These are phyloP conservation scores for Chaetoceros tenuissimus DNA, from an alignment of 108 stramenopile genomes.

Conservation along the genomic window DNA sequence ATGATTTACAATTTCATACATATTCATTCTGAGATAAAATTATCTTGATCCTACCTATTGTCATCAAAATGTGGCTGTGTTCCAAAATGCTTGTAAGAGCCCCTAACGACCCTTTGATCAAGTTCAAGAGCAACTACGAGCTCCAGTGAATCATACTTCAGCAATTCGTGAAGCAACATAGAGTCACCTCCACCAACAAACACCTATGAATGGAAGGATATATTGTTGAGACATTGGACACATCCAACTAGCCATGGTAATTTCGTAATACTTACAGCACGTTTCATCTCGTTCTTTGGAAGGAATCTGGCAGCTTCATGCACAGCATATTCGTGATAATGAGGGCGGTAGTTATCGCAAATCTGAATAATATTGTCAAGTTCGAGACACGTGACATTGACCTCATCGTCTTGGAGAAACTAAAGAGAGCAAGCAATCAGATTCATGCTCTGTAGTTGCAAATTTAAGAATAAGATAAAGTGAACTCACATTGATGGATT, in stretches of 20 bases:
- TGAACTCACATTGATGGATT: constrained; percentile 1
- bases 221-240: no score
- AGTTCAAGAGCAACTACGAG: constrained; percentile 31
- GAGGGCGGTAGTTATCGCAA: constrained; percentile 32
- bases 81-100: constrained; percentile 14
- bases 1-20: no score
- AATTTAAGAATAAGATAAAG: background rate
- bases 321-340: constrained; percentile 37
- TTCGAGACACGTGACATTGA: constrained; percentile 1
- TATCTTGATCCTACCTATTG: constrained; percentile 19
- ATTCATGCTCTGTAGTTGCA: no score
- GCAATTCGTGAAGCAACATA: constrained; percentile 36
- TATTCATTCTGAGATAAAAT: no score
- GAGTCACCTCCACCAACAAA: constrained; percentile 33
- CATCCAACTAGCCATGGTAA: constrained; percentile 14
- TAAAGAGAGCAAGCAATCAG: no score
- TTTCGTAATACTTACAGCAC: no score
- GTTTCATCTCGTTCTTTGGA: constrained; percentile 6
- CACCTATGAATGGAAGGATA: no score
- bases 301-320: constrained; percentile 31
- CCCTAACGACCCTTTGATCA: constrained; percentile 30
- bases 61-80: constrained; percentile 38
- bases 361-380: constrained; percentile 31
- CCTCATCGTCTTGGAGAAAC: background rate
- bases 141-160: constrained; percentile 32